Conservation (phyloP, 768 basidiomycete genomes). For the Hericium erinaceus region DNA sequence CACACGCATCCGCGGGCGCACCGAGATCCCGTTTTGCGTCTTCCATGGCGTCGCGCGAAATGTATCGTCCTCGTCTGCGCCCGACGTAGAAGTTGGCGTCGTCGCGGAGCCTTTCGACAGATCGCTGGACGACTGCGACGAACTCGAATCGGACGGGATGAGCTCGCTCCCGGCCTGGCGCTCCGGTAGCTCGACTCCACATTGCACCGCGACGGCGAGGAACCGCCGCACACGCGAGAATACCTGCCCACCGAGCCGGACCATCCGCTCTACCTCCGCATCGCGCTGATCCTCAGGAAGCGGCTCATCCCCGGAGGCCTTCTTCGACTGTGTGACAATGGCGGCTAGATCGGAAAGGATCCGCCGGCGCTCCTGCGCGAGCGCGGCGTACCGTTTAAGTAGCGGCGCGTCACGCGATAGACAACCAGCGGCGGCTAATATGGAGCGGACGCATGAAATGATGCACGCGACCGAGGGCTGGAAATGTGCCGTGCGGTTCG, state of each 20-base stretch:
- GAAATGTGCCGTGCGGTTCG: constrained; percentile 74
- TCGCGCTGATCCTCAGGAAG: constrained; percentile 39
- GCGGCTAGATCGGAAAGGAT: constrained; percentile 74
- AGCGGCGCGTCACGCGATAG: constrained; percentile 73
- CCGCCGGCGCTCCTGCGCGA: constrained; percentile 72
- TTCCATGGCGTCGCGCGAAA: constrained; percentile 2
- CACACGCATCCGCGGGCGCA: not conserved
- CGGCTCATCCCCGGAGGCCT: constrained; percentile 41
- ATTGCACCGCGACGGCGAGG: constrained; percentile 65
- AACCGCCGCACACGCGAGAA: constrained; percentile 77
- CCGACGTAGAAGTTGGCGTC: not conserved
- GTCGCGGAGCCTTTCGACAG: constrained; percentile 1
- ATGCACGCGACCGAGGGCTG: constrained; percentile 92
- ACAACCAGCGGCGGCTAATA: constrained; percentile 77
- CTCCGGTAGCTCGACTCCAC: constrained; percentile 58
- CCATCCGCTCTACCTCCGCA: constrained; percentile 65
- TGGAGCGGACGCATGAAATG: constrained; percentile 85
- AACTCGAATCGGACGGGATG: constrained; percentile 10
- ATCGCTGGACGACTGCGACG: constrained; percentile 8
- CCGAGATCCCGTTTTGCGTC: constrained; percentile 13
- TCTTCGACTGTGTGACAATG: constrained; percentile 74
- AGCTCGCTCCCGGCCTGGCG: constrained; percentile 9
- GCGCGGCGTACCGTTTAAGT: constrained; percentile 51
- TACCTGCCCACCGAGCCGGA: constrained; percentile 71
- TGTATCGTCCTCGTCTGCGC: constrained; percentile 12